A percentile compares a stretch with the other conserved stretches of the same genome.
Conservation (phyloP, 208 protist species). For the Leishmania martiniquensis region DNA sequence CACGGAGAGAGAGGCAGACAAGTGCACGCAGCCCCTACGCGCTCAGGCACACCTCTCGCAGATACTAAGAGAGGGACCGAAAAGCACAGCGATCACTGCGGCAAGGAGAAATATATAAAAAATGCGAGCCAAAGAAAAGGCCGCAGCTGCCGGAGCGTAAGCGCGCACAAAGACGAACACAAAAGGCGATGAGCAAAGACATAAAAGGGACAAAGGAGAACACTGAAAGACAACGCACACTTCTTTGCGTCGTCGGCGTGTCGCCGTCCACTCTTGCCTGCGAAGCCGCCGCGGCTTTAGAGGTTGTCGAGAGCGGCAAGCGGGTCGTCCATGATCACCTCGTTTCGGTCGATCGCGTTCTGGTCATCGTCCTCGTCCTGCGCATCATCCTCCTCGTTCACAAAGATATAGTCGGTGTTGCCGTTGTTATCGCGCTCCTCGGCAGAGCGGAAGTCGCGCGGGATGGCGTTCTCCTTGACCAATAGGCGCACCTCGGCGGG, state of each 20-base stretch:
- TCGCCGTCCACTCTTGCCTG: neutral
- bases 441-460: constrained; percentile 79
- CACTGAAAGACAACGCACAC: too few relatives aligned
- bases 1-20: neutral
- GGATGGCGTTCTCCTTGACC: constrained; percentile 82
- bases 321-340: constrained; percentile 77
- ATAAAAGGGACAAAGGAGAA: too few relatives aligned
- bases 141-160: too few relatives aligned
- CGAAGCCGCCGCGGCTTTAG: constrained; percentile 23
- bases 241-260: too few relatives aligned
- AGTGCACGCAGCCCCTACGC: neutral
- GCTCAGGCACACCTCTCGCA: neutral
- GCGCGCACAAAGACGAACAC: too few relatives aligned
- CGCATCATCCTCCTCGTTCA: constrained; percentile 71
- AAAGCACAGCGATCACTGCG: too few relatives aligned
- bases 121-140: too few relatives aligned
- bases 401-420: constrained; percentile 76
- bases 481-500: constrained; percentile 75
- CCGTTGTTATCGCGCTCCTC: constrained; percentile 69
- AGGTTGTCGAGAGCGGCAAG: constrained; percentile 69
- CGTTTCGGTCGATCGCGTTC: constrained; percentile 70
- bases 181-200: too few relatives aligned
- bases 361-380: constrained; percentile 52
- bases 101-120: too few relatives aligned
- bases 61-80: neutral